These are phyloP conservation scores for Sphaerulina vaccinii DNA, from an alignment of 2,329 filamentous ascomycete species.

Conservation along the genomic window DNA sequence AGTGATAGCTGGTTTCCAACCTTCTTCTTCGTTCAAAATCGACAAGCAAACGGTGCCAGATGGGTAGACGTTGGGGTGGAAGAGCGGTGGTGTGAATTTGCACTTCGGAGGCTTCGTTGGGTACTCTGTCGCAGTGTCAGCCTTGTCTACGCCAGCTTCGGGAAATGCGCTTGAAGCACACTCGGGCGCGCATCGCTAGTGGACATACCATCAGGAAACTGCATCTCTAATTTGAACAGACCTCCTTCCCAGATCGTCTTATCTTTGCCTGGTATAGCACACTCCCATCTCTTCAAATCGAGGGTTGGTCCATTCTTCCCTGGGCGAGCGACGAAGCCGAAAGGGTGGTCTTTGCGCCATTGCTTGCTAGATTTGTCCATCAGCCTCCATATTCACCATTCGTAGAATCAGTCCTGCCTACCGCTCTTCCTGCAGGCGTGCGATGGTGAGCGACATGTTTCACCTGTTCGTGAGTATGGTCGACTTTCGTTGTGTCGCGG, in stretches of 20 bases:
- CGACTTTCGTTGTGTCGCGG: constrained; percentile 10
- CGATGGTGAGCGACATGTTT: constrained; percentile 81
- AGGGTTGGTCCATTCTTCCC: constrained; percentile 75
- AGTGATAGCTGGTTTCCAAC: constrained; percentile 97
- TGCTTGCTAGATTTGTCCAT: constrained; percentile 66
- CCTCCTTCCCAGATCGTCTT: constrained; percentile 99
- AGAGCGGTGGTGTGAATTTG: constrained; percentile 94
- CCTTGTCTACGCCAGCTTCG: not conserved
- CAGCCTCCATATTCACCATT: constrained; percentile 15
- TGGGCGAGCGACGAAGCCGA: constrained; percentile 94
- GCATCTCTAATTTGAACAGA: constrained; percentile 88
- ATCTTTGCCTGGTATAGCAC: constrained; percentile 90
- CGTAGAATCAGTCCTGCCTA: constrained; percentile 44
- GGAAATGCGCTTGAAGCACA: not conserved
- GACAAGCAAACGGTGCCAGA: constrained; percentile 96
- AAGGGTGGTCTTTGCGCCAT: constrained; percentile 95
- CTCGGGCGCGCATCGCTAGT: not conserved
- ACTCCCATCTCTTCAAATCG: constrained; percentile 95
- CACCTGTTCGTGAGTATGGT: constrained; percentile 11
- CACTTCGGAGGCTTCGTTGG: constrained; percentile 98
- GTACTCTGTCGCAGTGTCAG: constrained; percentile 65
- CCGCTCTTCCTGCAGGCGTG: constrained; percentile 85
- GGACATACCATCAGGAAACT: constrained; percentile 78
- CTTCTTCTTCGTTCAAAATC: constrained; percentile 97
- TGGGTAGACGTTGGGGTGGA: constrained; percentile 98